These are phyloP conservation scores for Arctium minus DNA, from an alignment of 129 eudicot genomes.

Conservation along the genomic window DNA sequence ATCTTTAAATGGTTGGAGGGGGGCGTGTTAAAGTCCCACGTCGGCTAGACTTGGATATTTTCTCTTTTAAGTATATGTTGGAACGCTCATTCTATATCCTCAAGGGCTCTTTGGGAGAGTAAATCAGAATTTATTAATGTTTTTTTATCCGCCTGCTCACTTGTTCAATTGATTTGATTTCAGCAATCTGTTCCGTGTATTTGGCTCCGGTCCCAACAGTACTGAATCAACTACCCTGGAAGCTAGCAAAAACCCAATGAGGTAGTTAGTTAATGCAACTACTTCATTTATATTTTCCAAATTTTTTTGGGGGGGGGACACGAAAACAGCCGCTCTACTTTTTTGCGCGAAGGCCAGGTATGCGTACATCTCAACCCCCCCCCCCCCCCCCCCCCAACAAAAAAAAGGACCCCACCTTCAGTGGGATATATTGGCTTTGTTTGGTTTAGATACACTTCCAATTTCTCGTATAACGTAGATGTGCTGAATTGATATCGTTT, in stretches of 20 bases:
- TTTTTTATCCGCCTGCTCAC: neutral
- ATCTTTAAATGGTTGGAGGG: neutral
- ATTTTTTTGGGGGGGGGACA: neutral
- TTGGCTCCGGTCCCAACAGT: constrained; percentile 69
- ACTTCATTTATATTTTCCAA: neutral
- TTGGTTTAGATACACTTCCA: neutral
- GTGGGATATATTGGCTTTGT: neutral
- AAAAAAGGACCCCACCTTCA: too few relatives aligned
- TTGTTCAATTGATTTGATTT: constrained; percentile 10
- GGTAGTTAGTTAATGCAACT: constrained; percentile 35
- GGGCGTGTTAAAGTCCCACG: neutral
- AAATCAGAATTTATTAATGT: neutral
- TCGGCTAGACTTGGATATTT: neutral
- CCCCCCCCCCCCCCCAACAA: too few relatives aligned
- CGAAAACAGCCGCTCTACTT: too few relatives aligned
- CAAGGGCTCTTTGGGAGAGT: neutral
- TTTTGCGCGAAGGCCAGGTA: neutral
- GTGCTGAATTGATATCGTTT: neutral
- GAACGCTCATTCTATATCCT: neutral
- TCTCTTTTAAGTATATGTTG: neutral
- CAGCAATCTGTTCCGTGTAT: constrained; percentile 94
- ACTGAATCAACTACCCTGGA: constrained; percentile 88
- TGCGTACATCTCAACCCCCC: neutral
- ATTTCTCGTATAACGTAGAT: neutral
- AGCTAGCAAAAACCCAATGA: constrained; percentile 99